Conservation (phyloP, 1,139 yeast genomes). For the Kodamaea ohmeri region DNA sequence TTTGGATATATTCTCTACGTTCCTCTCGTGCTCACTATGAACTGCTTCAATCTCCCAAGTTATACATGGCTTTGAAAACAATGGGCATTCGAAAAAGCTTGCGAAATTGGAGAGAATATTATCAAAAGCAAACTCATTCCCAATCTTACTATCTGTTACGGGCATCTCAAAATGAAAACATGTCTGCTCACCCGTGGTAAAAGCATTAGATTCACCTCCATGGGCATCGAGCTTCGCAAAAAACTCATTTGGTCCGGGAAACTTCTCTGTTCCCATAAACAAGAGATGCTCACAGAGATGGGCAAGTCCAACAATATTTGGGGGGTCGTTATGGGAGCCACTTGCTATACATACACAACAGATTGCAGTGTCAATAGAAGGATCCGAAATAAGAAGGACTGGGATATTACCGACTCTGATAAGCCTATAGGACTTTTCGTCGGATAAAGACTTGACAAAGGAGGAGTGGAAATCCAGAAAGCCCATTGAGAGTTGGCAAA, state of each 20-base stretch:
- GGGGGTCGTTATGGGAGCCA: conserved; percentile 66
- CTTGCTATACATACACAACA: conserved; percentile 50
- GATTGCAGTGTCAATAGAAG: conserved; percentile 46
- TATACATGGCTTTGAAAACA: conserved; percentile 41
- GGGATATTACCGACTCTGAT: conserved; percentile 49
- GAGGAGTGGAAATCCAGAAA: conserved; percentile 10
- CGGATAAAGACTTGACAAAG: conserved; percentile 28
- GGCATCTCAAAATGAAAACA: conserved; percentile 62
- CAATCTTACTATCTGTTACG: conserved; percentile 25
- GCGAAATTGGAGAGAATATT: conserved; percentile 49
- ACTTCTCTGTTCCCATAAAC: conserved; percentile 54
- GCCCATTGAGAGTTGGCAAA: conserved; percentile 1
- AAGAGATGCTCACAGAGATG: conserved; percentile 74
- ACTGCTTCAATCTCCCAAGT: conserved; percentile 56
- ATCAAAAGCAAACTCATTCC: conserved; percentile 38
- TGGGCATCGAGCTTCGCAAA: conserved; percentile 40
- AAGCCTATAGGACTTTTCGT: conserved; percentile 38
- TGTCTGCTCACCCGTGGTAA: conserved; percentile 64
- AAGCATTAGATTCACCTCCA: conserved; percentile 64
- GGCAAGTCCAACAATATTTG: conserved; percentile 56
- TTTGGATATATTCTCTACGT: conserved; percentile 42
- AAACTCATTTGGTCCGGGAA: conserved; percentile 47
- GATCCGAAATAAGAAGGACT: conserved; percentile 56
- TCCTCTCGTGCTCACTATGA: conserved; percentile 61
- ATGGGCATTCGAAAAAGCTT: conserved; percentile 49